Evolutionary conservation across 1,284 basidiomycete species (phyloP).

Genomic region (Sphagnurus paluster): DNA sequence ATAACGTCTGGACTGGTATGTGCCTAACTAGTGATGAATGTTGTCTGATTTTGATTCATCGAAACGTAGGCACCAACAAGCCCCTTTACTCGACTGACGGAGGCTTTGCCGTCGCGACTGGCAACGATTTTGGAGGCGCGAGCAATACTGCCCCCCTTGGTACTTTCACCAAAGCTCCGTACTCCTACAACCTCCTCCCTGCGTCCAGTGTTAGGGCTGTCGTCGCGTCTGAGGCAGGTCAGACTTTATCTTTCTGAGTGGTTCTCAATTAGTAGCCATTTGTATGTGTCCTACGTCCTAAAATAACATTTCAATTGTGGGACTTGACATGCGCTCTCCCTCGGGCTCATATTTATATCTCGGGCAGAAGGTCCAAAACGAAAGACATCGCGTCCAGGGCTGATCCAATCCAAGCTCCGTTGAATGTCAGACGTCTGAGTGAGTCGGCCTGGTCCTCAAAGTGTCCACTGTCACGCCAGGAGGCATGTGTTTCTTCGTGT

Average conservation of each 20-base stretch:
- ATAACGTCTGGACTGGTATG: constrained; percentile 43
- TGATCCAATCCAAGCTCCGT: no score
- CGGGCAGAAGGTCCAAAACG: no score
- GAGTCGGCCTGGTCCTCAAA: no score
- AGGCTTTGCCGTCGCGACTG: constrained; percentile 40
- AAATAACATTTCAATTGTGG: no score
- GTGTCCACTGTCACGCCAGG: no score
- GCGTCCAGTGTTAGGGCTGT: constrained; percentile 28
- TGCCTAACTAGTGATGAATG: constrained; percentile 2
- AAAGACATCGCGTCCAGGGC: no score
- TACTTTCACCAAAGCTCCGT: constrained; percentile 37
- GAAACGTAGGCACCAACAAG: constrained; percentile 30
- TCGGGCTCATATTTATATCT: no score
- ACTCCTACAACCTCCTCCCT: constrained; percentile 34
- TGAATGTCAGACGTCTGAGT: no score
- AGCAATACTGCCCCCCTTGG: constrained; percentile 36
- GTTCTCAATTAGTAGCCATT: background rate
- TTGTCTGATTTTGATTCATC: background rate
- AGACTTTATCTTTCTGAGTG: constrained; percentile 38
- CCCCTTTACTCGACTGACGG: constrained; percentile 43
- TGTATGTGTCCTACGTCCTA: no score
- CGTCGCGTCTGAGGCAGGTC: constrained; percentile 35
- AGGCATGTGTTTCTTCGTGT: no score
- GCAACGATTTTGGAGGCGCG: constrained; percentile 34
- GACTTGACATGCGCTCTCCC: no score